Conservation (phyloP, 768 basidiomycete genomes). For the Krasilnikovozyma curviuscula region DNA sequence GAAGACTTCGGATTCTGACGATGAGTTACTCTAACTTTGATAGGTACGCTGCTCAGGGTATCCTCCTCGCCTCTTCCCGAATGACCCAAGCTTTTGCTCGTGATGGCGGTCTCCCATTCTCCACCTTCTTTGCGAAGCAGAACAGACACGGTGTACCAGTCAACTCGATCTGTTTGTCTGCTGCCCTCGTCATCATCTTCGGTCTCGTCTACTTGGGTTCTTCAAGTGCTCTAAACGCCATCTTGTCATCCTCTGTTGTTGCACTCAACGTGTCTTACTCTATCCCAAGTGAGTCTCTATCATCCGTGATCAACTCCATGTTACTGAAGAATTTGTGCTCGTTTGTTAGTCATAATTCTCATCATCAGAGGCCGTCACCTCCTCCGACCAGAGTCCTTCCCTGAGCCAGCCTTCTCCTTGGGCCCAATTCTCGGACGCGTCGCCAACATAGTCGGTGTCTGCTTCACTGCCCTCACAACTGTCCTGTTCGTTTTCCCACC, state of each 20-base stretch:
- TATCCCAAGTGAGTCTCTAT: too few relatives aligned
- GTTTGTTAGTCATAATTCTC: constrained; percentile 11
- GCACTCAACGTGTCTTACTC: constrained; percentile 14
- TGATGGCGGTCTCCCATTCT: constrained; percentile 13
- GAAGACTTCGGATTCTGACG: too few relatives aligned
- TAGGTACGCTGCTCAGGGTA: constrained; percentile 2
- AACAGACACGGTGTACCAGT: constrained; percentile 10
- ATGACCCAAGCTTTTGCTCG: constrained; percentile 10
- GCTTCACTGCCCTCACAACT: constrained; percentile 14
- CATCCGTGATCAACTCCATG: too few relatives aligned
- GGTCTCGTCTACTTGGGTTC: constrained; percentile 16
- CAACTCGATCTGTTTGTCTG: constrained; percentile 10
- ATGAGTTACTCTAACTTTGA: too few relatives aligned
- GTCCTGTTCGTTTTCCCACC: constrained; percentile 21
- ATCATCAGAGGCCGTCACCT: constrained; percentile 13
- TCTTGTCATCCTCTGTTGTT: constrained; percentile 17
- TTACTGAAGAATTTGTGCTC: too few relatives aligned
- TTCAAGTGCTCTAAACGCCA: constrained; percentile 17
- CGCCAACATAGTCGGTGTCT: constrained; percentile 14
- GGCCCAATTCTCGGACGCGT: constrained; percentile 13
- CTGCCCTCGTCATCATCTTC: constrained; percentile 8
- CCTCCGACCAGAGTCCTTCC: constrained; percentile 15
- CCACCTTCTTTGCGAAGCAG: constrained; percentile 6
- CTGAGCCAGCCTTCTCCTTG: constrained; percentile 7
- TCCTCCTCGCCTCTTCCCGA: constrained; percentile 4